Base-by-base conservation (phyloP, 2,329 filamentous ascomycete genomes). In the Neonectria punicea region DNA sequence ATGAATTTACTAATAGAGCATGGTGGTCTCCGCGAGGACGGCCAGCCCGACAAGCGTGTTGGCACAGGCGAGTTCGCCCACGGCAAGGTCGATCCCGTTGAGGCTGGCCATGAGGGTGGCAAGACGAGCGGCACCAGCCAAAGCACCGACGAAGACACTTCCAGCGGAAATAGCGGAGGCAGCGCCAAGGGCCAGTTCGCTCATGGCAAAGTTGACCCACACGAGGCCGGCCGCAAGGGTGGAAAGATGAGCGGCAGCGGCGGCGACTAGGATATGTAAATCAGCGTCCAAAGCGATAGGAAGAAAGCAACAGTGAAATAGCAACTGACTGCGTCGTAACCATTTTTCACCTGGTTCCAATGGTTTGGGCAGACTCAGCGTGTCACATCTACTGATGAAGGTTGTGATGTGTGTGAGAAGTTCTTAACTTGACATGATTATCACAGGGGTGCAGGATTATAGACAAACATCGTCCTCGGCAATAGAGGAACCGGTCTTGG, bases 41-140 rank as follows among this genome's bases (percentile, higher is more conserved):
- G 70, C 10, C 54, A 72, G 65, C 70, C 69, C 1, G 70, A 72
- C 32, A 53, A 55, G 3, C 70, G 70, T 14, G 70, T 72, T 14
- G 70, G 70, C 9, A 72, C 70, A 0, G 70, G 70, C 60, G 69
- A 72, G 63, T 72, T 72, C 34, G 70, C 70, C 2, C 58, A 72
- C 16, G 70, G 70, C 55, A 71, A 72, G 65, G 69, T 72, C 2
- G 70, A 72, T 47, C 70, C 67, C 9, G 62, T 66, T 30, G 39
- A 68, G 63, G 70, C 70, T 3, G 70, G 70, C 6, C 53, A 51
- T 9, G 34, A 67, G 61, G 69, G 70, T 2, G 70, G 70, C 11
- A 71, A 72, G 63, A 70, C 65, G 2, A 55, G 55, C 10, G 58
- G 53, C 4, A 58, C 53, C 11, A 61, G 53, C 22, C 18, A 44